Evolutionary conservation across 2,329 filamentous ascomycete genomes (phyloP), one percentile per base, ranked within the genome.

Genomic region (Fusarium graminum): DNA sequence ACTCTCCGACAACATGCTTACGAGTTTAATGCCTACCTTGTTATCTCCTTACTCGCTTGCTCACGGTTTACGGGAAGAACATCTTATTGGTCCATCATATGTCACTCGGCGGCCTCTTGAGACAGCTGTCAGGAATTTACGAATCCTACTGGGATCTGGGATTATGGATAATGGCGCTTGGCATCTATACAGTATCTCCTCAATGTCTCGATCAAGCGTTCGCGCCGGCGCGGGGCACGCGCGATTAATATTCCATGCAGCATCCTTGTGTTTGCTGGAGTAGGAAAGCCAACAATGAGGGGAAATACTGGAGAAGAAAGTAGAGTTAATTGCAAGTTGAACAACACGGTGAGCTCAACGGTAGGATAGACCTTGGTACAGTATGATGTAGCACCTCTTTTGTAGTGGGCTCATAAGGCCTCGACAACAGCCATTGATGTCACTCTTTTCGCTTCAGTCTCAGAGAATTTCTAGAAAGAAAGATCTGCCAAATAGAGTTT

Each of bases 241-340:
- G 62, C 43, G 46, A 65, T 65, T 65, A 68, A 68, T 32, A 22
- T 68, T 68, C 64, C 64, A 55, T 61, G 59, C 52, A 67, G 41
- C 19, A 68, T 67, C 65, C 65, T 57, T 67, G 64, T 41, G 36
- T n/a, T 60, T 40, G 16, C 56, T 64, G 59, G 59, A 65, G 54
- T 40, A 52, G 19, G 30, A 42, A 59, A 61, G 34, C 36, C 32
- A 61, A 49, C 32, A 42, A 51, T 54, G 53, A 59, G 53, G 53
- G 55, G 64, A 16, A 51, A 41, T 28, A 46, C 22, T 44, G 63
- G 52, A 49, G 53, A 59, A 63, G 46, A 36, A 11, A 42, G 42
- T 39, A 43, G 39, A 45, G 34, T 34, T 56, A 34, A 44, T 25
- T 60, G 36, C 45, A 26, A 42, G 50, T 30, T 28, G 26, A 16